Base-by-base conservation (phyloP, 192 early-diverging fungal genomes). In the Coemansia sp. region DNA sequence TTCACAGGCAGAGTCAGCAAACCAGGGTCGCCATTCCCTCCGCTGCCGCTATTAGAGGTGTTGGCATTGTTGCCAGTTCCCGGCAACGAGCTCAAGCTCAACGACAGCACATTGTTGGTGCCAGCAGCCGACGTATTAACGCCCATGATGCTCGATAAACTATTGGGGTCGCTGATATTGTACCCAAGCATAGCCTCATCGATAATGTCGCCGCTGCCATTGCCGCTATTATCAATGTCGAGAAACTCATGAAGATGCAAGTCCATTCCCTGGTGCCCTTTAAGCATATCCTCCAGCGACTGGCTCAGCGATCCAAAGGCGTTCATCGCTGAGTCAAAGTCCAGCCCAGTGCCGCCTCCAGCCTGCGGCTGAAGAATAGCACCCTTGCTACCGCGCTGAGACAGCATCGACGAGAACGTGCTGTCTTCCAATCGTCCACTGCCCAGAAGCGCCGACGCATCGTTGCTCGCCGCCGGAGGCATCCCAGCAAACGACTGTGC, bases 351-450 rank as follows among this genome's bases (percentile, higher is more conserved):
- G 18, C 55, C 50, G 24, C 48, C 59, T n/a, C 56, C 57, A 16
- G 38, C 20, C 38, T 59, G 51, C 64, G 16, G 55, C 9, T 65
- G 64, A 60, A 53, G 11, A 3, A 59, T 14, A 23, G 70, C 37
- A 0, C 58, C 66, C 10, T 67, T 55, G 48, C 48, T 68, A 3
- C 63, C 67, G 33, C 59, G 55, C 56, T 76, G 73, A 3, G 73
- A 69, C 45, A 76, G 60, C 26, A 76, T 37, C 35, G 67, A 51
- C 5, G 73, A 76, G 18, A 76, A 65, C 35, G 73, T 59, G 24
- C 60, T 62, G 2, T 76, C 73, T 16, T 59, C 51, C 24, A 69
- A 23, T 0, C 61, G 50, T 26, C 24, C 26, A 26, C 50, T 10
- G 50, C 50, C 20, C 24, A 53, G 26, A 11, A 28, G 50, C 2